Evolutionary conservation across 2,329 filamentous ascomycete species (phyloP).

Genomic region (Colletotrichum tropicale): DNA sequence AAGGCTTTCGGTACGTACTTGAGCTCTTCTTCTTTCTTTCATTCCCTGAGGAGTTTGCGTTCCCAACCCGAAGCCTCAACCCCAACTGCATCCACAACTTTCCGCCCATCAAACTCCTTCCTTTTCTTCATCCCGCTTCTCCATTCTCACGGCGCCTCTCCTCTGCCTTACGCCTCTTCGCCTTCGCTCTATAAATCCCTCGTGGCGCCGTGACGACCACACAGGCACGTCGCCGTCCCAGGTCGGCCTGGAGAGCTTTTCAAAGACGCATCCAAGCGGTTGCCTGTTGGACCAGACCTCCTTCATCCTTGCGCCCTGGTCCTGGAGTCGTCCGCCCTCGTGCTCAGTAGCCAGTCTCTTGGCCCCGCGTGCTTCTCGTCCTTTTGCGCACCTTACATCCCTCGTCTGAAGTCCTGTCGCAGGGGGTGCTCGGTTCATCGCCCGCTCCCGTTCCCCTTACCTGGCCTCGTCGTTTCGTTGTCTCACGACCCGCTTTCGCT

Average conservation of each 20-base stretch:
- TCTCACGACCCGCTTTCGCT: slow-evolving; percentile 4
- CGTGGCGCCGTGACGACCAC: slow-evolving; percentile 26
- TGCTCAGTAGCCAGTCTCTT: neutral
- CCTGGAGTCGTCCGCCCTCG: slow-evolving; percentile 3
- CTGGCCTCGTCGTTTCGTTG: slow-evolving; percentile 3
- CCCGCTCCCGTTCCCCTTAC: slow-evolving; percentile 5
- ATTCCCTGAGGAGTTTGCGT: neutral
- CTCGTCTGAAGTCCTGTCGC: slow-evolving; percentile 15
- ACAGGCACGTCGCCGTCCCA: slow-evolving; percentile 20
- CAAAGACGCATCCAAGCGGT: neutral
- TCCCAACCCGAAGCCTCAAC: neutral
- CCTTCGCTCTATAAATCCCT: slow-evolving; percentile 19
- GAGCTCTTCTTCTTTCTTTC: neutral
- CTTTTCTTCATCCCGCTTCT: neutral
- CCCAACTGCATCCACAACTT: neutral
- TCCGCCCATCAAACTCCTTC: neutral
- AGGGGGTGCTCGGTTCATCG: slow-evolving; percentile 17
- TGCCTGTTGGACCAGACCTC: neutral
- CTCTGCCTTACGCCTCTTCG: neutral
- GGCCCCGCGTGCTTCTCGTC: neutral
- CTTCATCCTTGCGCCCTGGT: neutral
- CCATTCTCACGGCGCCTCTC: slow-evolving; percentile 13
- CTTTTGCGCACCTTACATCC: neutral
- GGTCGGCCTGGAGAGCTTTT: neutral
- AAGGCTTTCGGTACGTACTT: neutral